These are phyloP conservation scores for Helicocarpus griseus DNA, from an alignment of 2,329 filamentous ascomycete genomes.

Conservation along the genomic window DNA sequence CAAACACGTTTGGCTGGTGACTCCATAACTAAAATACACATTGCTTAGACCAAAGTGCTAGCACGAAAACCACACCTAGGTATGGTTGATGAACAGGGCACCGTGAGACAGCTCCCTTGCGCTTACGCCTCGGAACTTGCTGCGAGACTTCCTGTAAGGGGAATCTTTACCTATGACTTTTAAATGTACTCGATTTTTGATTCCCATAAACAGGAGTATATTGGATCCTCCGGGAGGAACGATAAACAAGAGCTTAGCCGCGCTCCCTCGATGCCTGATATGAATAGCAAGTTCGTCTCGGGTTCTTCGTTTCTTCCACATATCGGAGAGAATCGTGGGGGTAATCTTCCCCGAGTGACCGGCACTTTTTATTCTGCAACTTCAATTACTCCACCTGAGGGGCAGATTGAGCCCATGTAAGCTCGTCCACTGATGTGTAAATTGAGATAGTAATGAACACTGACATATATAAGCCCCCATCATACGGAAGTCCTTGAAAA, in stretches of 20 bases:
- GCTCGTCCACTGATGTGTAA: neutral
- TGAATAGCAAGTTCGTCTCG: neutral
- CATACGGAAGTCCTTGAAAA: neutral
- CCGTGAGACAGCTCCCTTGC: slow-evolving; percentile 6
- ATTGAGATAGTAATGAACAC: neutral
- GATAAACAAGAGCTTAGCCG: neutral
- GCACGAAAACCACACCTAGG: slow-evolving; percentile 8
- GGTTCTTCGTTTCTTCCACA: neutral
- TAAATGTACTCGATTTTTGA: neutral
- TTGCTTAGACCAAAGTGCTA: slow-evolving; percentile 9
- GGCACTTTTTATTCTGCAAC: neutral
- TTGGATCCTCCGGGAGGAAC: neutral
- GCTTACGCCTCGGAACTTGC: slow-evolving; percentile 5
- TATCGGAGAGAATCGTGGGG: neutral
- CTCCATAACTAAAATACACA: neutral
- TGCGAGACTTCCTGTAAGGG: slow-evolving; percentile 8
- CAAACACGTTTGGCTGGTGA: neutral
- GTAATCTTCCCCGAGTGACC: neutral
- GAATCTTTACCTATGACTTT: neutral
- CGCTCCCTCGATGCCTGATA: neutral
- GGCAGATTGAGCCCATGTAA: neutral
- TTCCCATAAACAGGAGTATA: neutral
- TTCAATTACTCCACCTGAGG: neutral
- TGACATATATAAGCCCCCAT: neutral
- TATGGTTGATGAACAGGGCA: slow-evolving; percentile 4